These are phyloP conservation scores for Cudoniella acicularis DNA, from an alignment of 495 filamentous ascomycete species.

Conservation along the genomic window DNA sequence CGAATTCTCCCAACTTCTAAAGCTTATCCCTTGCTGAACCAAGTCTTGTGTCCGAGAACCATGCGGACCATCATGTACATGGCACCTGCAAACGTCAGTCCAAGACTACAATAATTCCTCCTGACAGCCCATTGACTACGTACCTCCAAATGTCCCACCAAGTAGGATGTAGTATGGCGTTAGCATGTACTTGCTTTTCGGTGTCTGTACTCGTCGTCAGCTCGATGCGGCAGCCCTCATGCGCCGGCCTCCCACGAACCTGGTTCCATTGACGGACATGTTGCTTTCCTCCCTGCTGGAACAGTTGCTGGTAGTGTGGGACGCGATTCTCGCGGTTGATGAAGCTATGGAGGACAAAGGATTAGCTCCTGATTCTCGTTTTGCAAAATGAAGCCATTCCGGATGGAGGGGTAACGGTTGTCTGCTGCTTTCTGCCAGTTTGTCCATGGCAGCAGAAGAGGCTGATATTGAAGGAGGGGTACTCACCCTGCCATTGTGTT, in stretches of 20 bases:
- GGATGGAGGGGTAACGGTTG: not conserved
- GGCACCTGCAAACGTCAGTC: slow-evolving; percentile 15
- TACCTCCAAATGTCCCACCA: slow-evolving; percentile 54
- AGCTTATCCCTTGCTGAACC: slow-evolving; percentile 57
- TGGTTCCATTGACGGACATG: slow-evolving; percentile 81
- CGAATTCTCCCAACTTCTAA: not conserved
- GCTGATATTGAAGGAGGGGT: no score
- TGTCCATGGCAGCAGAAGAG: no score
- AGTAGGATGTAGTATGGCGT: slow-evolving; percentile 72
- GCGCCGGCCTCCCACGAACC: no score
- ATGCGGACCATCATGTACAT: slow-evolving; percentile 56
- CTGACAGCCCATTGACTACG: slow-evolving; percentile 8
- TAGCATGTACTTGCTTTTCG: slow-evolving; percentile 62
- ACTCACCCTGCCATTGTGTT: slow-evolving; percentile 29
- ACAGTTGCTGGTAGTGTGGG: slow-evolving; percentile 74
- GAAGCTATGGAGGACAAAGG: slow-evolving; percentile 40
- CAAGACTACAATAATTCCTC: slow-evolving; percentile 41
- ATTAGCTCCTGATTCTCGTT: slow-evolving; percentile 4
- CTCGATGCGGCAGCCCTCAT: no score
- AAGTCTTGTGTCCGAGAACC: slow-evolving; percentile 79
- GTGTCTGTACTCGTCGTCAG: slow-evolving; percentile 40
- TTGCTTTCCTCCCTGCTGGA: slow-evolving; percentile 69
- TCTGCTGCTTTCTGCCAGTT: not conserved
- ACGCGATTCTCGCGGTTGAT: slow-evolving; percentile 84
- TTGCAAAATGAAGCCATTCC: slow-evolving; percentile 12